Conservation (phyloP, 208 protist species). For the Wallacemonas sp. region DNA sequence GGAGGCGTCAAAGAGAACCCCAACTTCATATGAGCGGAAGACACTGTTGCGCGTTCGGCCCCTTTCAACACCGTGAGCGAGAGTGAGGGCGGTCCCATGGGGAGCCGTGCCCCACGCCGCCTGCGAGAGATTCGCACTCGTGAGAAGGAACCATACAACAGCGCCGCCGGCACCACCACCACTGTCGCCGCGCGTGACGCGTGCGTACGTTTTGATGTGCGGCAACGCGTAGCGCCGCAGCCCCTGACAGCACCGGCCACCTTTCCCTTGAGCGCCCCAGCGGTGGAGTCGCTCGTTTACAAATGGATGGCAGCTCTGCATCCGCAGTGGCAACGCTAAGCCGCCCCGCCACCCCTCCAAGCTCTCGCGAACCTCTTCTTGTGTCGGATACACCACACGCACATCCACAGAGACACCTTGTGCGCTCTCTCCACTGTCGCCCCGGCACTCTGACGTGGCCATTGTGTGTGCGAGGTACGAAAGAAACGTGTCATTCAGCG, state of each 20-base stretch:
- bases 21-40: constrained; percentile 84
- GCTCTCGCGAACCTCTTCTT: constrained; percentile 66
- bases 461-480: constrained; percentile 37
- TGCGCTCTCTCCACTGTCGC: no score
- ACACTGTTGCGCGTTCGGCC: not conserved
- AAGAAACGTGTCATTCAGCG: constrained; percentile 58
- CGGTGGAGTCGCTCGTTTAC: constrained; percentile 70
- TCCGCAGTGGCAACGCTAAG: constrained; percentile 59
- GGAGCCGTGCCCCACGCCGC: constrained; percentile 74
- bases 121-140: constrained; percentile 84
- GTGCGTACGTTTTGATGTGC: constrained; percentile 87
- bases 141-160: constrained; percentile 77
- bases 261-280: constrained; percentile 34
- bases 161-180: constrained; percentile 6
- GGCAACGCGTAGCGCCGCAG: constrained; percentile 43
- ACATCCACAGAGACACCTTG: constrained; percentile 31
- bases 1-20: constrained; percentile 70
- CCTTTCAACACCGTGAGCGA: no score
- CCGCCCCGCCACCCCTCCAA: constrained; percentile 83
- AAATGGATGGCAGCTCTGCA: constrained; percentile 56
- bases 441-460: constrained; percentile 16
- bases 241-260: constrained; percentile 14
- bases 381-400: constrained; percentile 79
- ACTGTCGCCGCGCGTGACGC: constrained; percentile 16
- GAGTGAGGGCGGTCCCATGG: not conserved